Evolutionary conservation across 805 yeast genomes (phyloP).

Genomic region (Metschnikowia vanudenii): DNA sequence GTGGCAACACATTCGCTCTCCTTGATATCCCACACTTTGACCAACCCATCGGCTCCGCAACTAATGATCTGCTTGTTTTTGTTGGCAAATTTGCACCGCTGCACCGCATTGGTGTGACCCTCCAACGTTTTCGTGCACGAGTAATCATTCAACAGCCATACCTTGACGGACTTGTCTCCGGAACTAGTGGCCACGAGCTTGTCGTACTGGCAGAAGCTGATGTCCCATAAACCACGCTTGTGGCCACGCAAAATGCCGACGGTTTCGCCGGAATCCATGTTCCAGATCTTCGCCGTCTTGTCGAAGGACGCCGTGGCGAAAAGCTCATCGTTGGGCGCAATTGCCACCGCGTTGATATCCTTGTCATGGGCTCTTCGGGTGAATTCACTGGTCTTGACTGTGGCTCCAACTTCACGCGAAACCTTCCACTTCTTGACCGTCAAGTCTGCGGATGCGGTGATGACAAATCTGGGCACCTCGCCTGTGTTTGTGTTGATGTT

Average conservation of each 20-base stretch:
- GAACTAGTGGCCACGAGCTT: slow-evolving; percentile 77
- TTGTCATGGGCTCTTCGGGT: slow-evolving; percentile 97
- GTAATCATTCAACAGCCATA: slow-evolving; percentile 84
- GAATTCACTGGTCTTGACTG: slow-evolving; percentile 66
- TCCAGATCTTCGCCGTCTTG: slow-evolving; percentile 89
- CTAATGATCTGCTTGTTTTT: slow-evolving; percentile 66
- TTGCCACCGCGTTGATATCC: slow-evolving; percentile 85
- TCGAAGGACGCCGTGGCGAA: slow-evolving; percentile 96
- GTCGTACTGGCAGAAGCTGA: slow-evolving; percentile 77
- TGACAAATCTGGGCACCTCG: slow-evolving; percentile 58
- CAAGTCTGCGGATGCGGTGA: slow-evolving; percentile 84
- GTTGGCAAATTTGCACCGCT: slow-evolving; percentile 70
- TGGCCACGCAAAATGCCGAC: slow-evolving; percentile 86
- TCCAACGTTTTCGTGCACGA: slow-evolving; percentile 81
- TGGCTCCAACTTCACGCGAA: slow-evolving; percentile 42
- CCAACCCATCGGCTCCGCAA: slow-evolving; percentile 92
- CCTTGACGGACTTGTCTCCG: slow-evolving; percentile 86
- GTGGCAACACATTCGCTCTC: slow-evolving; percentile 73
- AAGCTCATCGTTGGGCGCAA: slow-evolving; percentile 84
- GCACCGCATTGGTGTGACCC: slow-evolving; percentile 92
- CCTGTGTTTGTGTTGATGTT: slow-evolving; percentile 26
- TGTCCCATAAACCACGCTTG: slow-evolving; percentile 92
- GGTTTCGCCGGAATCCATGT: slow-evolving; percentile 78
- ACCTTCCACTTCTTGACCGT: slow-evolving; percentile 85
- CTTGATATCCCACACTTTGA: slow-evolving; percentile 83